Base-by-base conservation (phyloP, 768 basidiomycete genomes). In the Trametes cinnabarina region DNA sequence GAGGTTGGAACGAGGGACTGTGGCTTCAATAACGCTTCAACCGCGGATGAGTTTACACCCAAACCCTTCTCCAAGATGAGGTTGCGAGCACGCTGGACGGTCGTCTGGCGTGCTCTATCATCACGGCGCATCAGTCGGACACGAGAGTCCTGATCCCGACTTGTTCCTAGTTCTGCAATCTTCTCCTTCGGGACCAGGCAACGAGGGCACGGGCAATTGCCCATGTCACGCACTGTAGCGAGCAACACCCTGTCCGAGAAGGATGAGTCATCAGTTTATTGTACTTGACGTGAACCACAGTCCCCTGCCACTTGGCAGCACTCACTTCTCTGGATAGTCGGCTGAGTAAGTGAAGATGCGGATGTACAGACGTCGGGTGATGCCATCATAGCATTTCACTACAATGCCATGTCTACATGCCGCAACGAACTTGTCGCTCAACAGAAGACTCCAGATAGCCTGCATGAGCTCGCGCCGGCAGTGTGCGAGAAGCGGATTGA, bases 251-350 rank as follows among this genome's bases (percentile, higher is more conserved):
- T 44, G 34, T 19, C 5, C 34, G 23, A 37, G 14, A 4, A 8
- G 23, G 47, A 10, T n/a, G n/a, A n/a, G 30, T 19, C 12, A 35
- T 8, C 20, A 32, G 30, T n/a, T n/a, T n/a, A n/a, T n/a, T n/a
- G n/a, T n/a, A n/a, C n/a, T n/a, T n/a, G n/a, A 23, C 40, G n/a
- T n/a, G n/a, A n/a, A n/a, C n/a, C n/a, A n/a, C n/a, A n/a, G n/a
- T n/a, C n/a, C n/a, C n/a, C n/a, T n/a, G n/a, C n/a, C n/a, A n/a
- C 6, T n/a, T n/a, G n/a, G n/a, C n/a, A n/a, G 4, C 6, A 57
- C 62, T 11, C 30, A 72, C 71, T 71, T 68, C 23, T 70, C 68
- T 0, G 68, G 69, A 51, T 71, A 71, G 42, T 71, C 69, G 1
- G 68, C 69, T 11, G 62, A 66, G 40, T 72, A 71, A 4, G 58